A percentile compares a stretch with the other conserved stretches of the same genome.
Evolutionary conservation across 805 yeast species (phyloP).

Genomic region (Scheffersomyces lignosus): DNA sequence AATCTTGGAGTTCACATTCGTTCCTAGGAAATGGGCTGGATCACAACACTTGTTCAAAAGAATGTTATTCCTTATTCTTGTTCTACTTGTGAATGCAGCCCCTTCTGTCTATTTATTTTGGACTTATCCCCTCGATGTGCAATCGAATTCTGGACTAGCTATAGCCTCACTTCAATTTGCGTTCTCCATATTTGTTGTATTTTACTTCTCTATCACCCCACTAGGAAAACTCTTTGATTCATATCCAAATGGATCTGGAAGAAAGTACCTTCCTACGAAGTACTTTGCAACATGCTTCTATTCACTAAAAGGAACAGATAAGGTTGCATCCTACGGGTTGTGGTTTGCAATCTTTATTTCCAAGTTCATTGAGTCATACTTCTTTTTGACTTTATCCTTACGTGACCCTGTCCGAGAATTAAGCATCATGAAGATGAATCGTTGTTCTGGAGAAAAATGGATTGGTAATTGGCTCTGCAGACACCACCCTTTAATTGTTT

Average conservation of each 20-base stretch:
- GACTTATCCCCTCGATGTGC: slow-evolving; percentile 31
- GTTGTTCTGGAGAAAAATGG: slow-evolving; percentile 62
- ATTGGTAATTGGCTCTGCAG: slow-evolving; percentile 55
- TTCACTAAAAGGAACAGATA: slow-evolving; percentile 50
- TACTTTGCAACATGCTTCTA: slow-evolving; percentile 63
- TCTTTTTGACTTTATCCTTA: slow-evolving; percentile 69
- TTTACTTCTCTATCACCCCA: slow-evolving; percentile 64
- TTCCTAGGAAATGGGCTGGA: slow-evolving; percentile 76
- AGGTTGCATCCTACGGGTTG: slow-evolving; percentile 62
- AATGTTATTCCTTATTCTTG: slow-evolving; percentile 37
- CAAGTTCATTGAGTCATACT: slow-evolving; percentile 75
- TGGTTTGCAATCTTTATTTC: slow-evolving; percentile 69
- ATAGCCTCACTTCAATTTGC: slow-evolving; percentile 57
- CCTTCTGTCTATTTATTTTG: slow-evolving; percentile 58
- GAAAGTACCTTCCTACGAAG: slow-evolving; percentile 52
- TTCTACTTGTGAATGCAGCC: slow-evolving; percentile 44
- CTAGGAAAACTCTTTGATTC: slow-evolving; percentile 53
- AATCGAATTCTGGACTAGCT: slow-evolving; percentile 35
- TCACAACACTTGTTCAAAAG: slow-evolving; percentile 58
- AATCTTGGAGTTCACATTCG: slow-evolving; percentile 56
- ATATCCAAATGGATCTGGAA: slow-evolving; percentile 23
- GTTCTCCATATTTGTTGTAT: slow-evolving; percentile 52
- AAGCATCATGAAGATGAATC: slow-evolving; percentile 50
- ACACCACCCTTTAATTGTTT: slow-evolving; percentile 56
- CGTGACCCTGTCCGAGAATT: slow-evolving; percentile 74